Conservation (phyloP, 2,329 filamentous ascomycete genomes). For the Magnaporthiopsis incrustans region DNA sequence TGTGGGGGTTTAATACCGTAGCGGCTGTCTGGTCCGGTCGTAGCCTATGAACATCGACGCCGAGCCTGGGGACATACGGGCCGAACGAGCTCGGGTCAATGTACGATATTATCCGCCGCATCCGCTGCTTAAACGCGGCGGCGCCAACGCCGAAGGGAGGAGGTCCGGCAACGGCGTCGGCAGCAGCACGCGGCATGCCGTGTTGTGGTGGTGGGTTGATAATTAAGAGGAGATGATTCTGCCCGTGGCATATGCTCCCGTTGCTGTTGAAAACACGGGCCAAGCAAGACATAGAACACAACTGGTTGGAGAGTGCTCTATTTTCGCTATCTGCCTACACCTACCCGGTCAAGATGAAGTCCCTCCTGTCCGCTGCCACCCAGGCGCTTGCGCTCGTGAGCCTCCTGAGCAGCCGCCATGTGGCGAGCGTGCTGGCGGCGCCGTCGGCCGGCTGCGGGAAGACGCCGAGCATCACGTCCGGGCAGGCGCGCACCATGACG, state of each 20-base stretch:
- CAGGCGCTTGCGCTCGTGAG: not conserved
- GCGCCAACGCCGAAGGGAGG: not conserved
- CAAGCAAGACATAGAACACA: not conserved
- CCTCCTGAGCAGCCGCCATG: not conserved
- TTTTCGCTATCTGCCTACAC: not conserved
- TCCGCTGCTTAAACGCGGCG: not conserved
- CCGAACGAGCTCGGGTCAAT: not conserved
- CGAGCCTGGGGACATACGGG: not conserved
- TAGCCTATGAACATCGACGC: not conserved
- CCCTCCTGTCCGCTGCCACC: not conserved
- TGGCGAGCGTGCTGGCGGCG: not conserved
- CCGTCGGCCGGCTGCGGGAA: conserved; percentile 1
- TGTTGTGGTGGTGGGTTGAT: not conserved
- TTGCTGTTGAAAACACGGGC: too few species aligned
- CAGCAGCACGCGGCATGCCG: not conserved
- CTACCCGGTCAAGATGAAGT: not conserved
- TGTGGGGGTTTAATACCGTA: not conserved
- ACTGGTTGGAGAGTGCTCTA: too few species aligned
- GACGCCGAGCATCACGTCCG: not conserved
- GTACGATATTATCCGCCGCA: not conserved
- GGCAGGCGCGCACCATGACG: conserved; percentile 12
- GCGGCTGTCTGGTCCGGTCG: not conserved
- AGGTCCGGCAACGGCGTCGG: not conserved
- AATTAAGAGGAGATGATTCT: not conserved
- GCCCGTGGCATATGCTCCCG: not conserved